A percentile compares a stretch with the other conserved stretches of the same genome.
These are phyloP conservation scores for Fusarium kyushuense DNA, from an alignment of 2,329 filamentous ascomycete species.

Conservation along the genomic window DNA sequence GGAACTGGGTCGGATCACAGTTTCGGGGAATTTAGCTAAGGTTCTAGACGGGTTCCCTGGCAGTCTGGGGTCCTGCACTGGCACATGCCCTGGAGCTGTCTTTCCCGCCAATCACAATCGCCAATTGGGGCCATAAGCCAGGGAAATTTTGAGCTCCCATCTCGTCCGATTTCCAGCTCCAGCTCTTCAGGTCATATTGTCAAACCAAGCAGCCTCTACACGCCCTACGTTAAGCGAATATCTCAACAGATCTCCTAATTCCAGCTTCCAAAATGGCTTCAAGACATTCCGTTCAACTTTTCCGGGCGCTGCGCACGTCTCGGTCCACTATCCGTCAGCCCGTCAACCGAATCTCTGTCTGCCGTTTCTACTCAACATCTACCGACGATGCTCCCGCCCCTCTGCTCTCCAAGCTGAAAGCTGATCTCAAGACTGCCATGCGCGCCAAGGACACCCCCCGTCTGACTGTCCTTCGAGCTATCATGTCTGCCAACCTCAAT, in stretches of 20 bases:
- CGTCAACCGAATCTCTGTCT: constrained; percentile 26
- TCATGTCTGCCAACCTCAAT: constrained; percentile 79
- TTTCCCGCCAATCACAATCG: constrained; percentile 34
- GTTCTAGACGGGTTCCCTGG: neutral
- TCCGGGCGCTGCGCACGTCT: constrained; percentile 44
- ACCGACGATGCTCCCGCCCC: constrained; percentile 58
- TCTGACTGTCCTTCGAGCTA: constrained; percentile 74
- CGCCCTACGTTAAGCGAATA: neutral
- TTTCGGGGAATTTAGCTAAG: neutral
- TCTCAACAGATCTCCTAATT: neutral
- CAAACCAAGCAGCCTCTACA: constrained; percentile 6
- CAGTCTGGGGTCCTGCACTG: constrained; percentile 17
- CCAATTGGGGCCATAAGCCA: constrained; percentile 35
- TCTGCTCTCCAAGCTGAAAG: constrained; percentile 66
- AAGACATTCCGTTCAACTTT: constrained; percentile 42
- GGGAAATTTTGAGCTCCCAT: constrained; percentile 45
- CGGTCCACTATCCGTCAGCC: constrained; percentile 35
- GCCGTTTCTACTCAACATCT: constrained; percentile 51
- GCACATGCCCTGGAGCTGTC: constrained; percentile 9
- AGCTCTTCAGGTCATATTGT: constrained; percentile 24
- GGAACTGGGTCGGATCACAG: neutral
- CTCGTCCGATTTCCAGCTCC: constrained; percentile 23
- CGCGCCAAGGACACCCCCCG: constrained; percentile 72
- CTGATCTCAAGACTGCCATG: constrained; percentile 75
- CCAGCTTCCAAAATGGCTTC: constrained; percentile 37